Evolutionary conservation across 371 early-diverging fungal species (phyloP), one percentile per base, ranked within the genome.

Genomic region (Apophysomyces ossiformis): DNA sequence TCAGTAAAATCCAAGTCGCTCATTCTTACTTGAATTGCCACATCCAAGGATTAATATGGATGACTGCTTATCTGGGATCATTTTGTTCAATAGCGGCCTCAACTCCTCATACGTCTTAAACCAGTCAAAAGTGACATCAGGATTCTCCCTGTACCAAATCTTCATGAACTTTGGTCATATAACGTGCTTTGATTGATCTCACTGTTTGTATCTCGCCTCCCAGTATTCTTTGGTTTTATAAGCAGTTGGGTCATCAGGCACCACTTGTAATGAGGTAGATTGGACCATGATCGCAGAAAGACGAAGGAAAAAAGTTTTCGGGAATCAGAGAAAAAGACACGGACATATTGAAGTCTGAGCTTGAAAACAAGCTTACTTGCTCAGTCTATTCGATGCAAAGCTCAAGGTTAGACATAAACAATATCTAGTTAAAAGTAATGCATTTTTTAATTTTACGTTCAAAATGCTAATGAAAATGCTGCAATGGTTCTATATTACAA

Each of bases 81-180:
- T 73, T 67, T 81, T 67, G 59, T 76, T 76, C 32, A 93, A 64
- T 32, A 90, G 69, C 18, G 87, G 87, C 70, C 88, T 82, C 50
- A 94, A 70, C 18, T 92, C 94, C 35, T 77, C 81, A 72, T 90
- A 93, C 16, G 89, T 90, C 76, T 93, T 93, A 82, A 93, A 94
- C 94, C 94, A 94, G 85, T 93, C 94, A 74, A 92, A 93, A 5
- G 87, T 84, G 21, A 78, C 79, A n/a, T 79, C 79, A 4, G 81
- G 57, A 54, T 77, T 69, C 58, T 88, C 85, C 61, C 87, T 86
- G 69, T 65, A 44, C 67, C 39, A 45, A n/a, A n/a, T 45, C 46
- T n/a, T 13, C 46, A 59, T 4, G 37, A 32, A 16, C 9, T 57
- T 45, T n/a, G 13, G n/a, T 5, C 46, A 45, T 12, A 5, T 26